These are phyloP conservation scores for Penicillium cinerascens DNA, from an alignment of 495 filamentous ascomycete genomes.

Conservation along the genomic window DNA sequence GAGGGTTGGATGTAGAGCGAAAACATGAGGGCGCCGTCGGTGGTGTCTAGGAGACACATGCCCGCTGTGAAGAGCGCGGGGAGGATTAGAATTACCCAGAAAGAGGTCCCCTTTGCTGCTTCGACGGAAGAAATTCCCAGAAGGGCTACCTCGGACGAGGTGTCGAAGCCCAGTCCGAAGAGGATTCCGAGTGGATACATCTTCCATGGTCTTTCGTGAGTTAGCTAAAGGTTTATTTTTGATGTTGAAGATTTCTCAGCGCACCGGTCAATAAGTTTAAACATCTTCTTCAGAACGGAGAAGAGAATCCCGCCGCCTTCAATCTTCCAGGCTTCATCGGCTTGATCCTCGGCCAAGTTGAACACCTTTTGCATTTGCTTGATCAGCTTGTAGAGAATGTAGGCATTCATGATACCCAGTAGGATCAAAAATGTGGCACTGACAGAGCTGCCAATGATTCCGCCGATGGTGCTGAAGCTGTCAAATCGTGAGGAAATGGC, in stretches of 20 bases:
- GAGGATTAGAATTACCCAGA: conserved; percentile 95
- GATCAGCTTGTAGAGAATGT: conserved; percentile 75
- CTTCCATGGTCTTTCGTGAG: conserved; percentile 70
- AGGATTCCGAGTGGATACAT: conserved; percentile 89
- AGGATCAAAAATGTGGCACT: conserved; percentile 78
- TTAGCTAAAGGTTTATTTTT: neutral
- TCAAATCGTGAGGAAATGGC: conserved; percentile 77
- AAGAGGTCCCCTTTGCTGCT: conserved; percentile 75
- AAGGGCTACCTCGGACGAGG: conserved; percentile 88
- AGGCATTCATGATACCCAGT: conserved; percentile 78
- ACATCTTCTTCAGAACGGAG: conserved; percentile 67
- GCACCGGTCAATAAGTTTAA: conserved; percentile 74
- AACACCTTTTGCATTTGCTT: conserved; percentile 62
- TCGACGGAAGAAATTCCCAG: conserved; percentile 86
- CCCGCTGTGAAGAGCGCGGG: conserved; percentile 87
- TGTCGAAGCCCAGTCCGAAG: conserved; percentile 95
- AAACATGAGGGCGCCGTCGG: conserved; percentile 93
- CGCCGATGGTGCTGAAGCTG: conserved; percentile 74
- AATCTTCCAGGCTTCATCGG: conserved; percentile 59
- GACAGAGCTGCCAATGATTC: conserved; percentile 77
- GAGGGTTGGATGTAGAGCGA: conserved; percentile 73
- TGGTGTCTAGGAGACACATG: conserved; percentile 89
- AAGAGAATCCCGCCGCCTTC: conserved; percentile 76
- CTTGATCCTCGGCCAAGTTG: conserved; percentile 46
- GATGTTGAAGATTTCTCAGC: neutral